phyloP scores from a whole-genome alignment of 2,329 filamentous ascomycete genomes.

The Venturia oleaginea region DNA sequence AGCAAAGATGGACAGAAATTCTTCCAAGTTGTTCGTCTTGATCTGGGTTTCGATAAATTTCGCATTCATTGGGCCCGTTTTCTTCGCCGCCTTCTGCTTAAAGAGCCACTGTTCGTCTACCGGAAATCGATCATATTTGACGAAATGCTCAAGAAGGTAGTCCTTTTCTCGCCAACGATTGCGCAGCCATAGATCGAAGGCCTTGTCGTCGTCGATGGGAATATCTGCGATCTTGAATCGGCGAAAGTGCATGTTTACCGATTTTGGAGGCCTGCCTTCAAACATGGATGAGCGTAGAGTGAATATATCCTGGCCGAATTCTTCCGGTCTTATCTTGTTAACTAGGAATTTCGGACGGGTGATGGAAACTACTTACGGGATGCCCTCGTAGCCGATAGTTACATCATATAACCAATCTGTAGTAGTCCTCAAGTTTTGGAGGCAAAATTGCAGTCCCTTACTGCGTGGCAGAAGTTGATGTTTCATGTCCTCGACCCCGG shows the following conservation, averaged over 20 bases:
- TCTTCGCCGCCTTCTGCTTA: slow-evolving; percentile 13
- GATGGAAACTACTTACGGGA: slow-evolving; percentile 56
- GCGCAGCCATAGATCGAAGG: slow-evolving; percentile 77
- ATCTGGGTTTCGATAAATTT: slow-evolving; percentile 40
- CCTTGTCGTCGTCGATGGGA: slow-evolving; percentile 61
- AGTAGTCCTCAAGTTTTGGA: slow-evolving; percentile 63
- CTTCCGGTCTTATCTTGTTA: slow-evolving; percentile 25
- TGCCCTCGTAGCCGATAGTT: slow-evolving; percentile 89
- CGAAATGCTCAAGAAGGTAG: slow-evolving; percentile 72
- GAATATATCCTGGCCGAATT: slow-evolving; percentile 86
- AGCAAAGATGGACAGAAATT: slow-evolving; percentile 43
- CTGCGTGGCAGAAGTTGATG: slow-evolving; percentile 71
- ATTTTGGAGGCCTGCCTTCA: slow-evolving; percentile 80
- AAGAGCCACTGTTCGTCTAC: slow-evolving; percentile 40
- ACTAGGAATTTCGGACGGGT: too few species aligned
- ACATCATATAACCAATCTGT: slow-evolving; percentile 86
- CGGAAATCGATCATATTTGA: slow-evolving; percentile 67
- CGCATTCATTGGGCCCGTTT: slow-evolving; percentile 25
- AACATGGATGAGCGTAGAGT: slow-evolving; percentile 81
- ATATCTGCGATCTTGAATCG: slow-evolving; percentile 74
- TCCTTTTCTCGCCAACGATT: slow-evolving; percentile 92
- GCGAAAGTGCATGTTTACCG: slow-evolving; percentile 94
- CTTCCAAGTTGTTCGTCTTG: slow-evolving; percentile 41
- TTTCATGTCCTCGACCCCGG: slow-evolving; percentile 59
- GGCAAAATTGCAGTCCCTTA: slow-evolving; percentile 70